Conservation (phyloP, 164 flowering plant species). For the Amborella trichopoda region DNA sequence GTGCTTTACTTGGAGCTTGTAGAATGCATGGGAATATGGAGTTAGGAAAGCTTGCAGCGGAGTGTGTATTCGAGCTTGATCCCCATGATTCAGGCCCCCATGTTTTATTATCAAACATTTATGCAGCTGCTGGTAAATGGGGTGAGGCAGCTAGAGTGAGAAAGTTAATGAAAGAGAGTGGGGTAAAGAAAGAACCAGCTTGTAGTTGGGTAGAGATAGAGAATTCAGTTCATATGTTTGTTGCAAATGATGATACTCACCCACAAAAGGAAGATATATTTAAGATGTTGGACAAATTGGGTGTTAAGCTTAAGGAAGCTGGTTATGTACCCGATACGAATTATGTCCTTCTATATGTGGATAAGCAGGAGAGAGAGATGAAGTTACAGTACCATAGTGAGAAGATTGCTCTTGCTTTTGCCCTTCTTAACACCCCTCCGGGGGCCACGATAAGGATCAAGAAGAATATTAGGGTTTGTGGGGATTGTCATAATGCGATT, state of each 20-base stretch:
- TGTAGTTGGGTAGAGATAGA: conserved; percentile 72
- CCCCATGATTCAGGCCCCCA: conserved; percentile 56
- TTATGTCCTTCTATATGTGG: conserved; percentile 37
- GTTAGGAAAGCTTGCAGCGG: conserved; percentile 50
- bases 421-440: conserved; percentile 36
- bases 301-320: conserved; percentile 29
- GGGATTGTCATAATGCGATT: conserved; percentile 56
- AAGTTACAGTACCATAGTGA: conserved; percentile 56
- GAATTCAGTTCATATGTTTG: conserved; percentile 42
- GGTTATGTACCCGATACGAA: conserved; percentile 54
- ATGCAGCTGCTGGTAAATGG: conserved; percentile 55
- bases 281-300: conserved; percentile 33
- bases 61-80: conserved; percentile 48
- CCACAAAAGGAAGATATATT: conserved; percentile 34
- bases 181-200: conserved; percentile 60
- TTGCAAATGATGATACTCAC: conserved; percentile 43
- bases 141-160: conserved; percentile 42
- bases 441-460: conserved; percentile 37
- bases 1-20: conserved; percentile 59
- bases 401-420: conserved; percentile 61
- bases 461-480: conserved; percentile 63
- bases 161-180: conserved; percentile 40
- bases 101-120: conserved; percentile 43
- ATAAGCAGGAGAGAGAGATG: conserved; percentile 42
- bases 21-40: conserved; percentile 57